Base-by-base conservation (phyloP, 257 asterid genomes). In the Solanum pinnatisectum region DNA sequence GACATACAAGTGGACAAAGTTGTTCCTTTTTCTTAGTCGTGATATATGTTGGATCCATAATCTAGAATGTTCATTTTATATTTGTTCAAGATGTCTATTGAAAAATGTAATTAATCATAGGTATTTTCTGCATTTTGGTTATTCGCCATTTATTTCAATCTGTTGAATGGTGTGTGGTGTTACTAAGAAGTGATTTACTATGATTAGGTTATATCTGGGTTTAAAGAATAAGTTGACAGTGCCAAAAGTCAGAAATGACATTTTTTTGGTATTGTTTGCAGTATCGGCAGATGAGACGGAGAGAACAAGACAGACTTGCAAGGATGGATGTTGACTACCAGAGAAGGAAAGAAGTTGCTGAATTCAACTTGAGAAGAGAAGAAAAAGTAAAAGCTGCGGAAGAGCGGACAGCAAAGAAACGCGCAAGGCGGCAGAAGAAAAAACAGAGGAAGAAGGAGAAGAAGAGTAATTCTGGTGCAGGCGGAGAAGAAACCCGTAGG, bases 241-340 rank as follows among this genome's bases (percentile, higher is more conserved):
- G 36, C 33, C 13, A 84, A 49, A 59, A 70, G 33, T 39, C 74
- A 33, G 46, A 35, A 79, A 10, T 10, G 84, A 86, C 71, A 78
- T 76, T 74, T 30, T 30, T 59, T 90, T 82, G 86, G 56, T 42
- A 70, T 5, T 92, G 18, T 60, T 89, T 82, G 87, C 93, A 96
- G 99, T 97, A 97, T 91, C 97, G 98, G 39, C 99, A 97, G 92
- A 97, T 97, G 99, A 94, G 99, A 91, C 93, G 98, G 73, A 97
- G 94, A 90, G 99, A 97, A 89, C 99, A 97, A 91, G 99, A 97
- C 59, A 93, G 99, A 65, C 95, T 96, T 88, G 90, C 98, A n/a
- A 94, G 98, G 94, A 96, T 97, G 99, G 99, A 97, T 27, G 95
- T 46, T 46, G 98, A 97, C 91, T 87, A 89, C 92, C 93, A 91